Evolutionary conservation across 2,329 filamentous ascomycete species (phyloP), one percentile per base, ranked within the genome.

Genomic region (Ilyonectria destructans): DNA sequence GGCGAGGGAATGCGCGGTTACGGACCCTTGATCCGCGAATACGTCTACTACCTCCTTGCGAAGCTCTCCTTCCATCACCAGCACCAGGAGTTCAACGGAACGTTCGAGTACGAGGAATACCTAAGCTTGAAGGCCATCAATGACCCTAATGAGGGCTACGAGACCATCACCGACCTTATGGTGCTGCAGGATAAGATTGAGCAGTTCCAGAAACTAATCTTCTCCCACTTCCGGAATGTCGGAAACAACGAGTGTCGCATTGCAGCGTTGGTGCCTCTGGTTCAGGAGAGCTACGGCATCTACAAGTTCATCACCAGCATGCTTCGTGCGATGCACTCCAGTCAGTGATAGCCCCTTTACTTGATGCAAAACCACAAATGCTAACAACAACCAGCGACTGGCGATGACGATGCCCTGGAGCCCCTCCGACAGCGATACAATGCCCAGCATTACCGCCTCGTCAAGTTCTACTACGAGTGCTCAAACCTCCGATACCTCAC

Each of bases 271-370:
- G 95, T 98, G 23, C 94, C 95, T 2, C 85, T 99, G 49, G 96
- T 99, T 3, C 94, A 97, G 80, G 96, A 99, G 85, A 98, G 95
- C 80, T 99, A 98, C 82, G 96, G 96, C 55, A 98, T 99, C 75
- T 99, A 99, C 87, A 98, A 98, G 83, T 99, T 99, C 81, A 95
- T 98, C 72, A 99, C 96, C 0, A 99, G 96, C 92, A 99, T 99
- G 96, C 84, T 99, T 69, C 90, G 96, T 63, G 96, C 96, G 17
- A 98, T 99, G 95, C 96, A 99, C 80, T 96, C 93, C 3, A 95
- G 93, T 95, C 85, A 79, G 91, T 84, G 23, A 45, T 43, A 55
- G 21, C 21, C 1, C 19, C 21, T 33, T 40, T 17, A n/a, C 9
- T 9, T 23, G 19, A 4, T 6, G n/a, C 15, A 17, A 23, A 23